Evolutionary conservation across 805 yeast genomes (phyloP), one percentile per base, ranked within the genome.

Genomic region (Teunomyces pallodes): DNA sequence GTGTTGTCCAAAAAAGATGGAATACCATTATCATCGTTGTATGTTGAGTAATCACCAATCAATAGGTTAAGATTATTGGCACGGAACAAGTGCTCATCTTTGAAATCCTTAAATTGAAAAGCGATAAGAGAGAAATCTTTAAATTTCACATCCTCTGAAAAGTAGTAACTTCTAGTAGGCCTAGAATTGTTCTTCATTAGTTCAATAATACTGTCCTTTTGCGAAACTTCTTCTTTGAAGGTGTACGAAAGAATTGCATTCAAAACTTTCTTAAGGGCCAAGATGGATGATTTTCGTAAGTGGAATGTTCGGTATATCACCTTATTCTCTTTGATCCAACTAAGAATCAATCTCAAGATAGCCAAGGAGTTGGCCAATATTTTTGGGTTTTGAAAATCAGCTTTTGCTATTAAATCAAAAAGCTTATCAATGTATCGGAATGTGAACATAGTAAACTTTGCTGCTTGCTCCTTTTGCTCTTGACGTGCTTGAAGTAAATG

Each of bases 71-170:
- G 46, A 43, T 62, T 55, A 10, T 52, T 50, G 26, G 62, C 51
- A 16, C 44, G 33, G 51, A 79, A 77, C 26, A 81, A 64, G 42
- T 66, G 68, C 28, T 67, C 69, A 56, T 86, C 90, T 53, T 83
- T 72, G 54, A 84, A 86, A 59, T 85, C 91, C 45, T 74, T 75
- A 47, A 85, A 71, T 45, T 74, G 76, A 52, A 69, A 75, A 20
- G 76, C 76, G 13, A 86, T 69, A 4, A 85, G 77, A 27, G 72
- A 66, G 56, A 82, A 84, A 51, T 84, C 90, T 50, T 79, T 80
- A 53, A 82, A 67, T 17, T 72, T 64, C 10, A 84, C 81, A 65
- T 86, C 94, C 57, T 87, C 92, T 40, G 70, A 65, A 58, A 84
- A 86, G 46, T 77, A 78, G 47, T 81, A 77, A 2, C 61, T 56